Percentiles rank a stretch among this genome's conserved stretches.
Conservation (phyloP, 192 early-diverging fungal genomes). For the Podila epigama region DNA sequence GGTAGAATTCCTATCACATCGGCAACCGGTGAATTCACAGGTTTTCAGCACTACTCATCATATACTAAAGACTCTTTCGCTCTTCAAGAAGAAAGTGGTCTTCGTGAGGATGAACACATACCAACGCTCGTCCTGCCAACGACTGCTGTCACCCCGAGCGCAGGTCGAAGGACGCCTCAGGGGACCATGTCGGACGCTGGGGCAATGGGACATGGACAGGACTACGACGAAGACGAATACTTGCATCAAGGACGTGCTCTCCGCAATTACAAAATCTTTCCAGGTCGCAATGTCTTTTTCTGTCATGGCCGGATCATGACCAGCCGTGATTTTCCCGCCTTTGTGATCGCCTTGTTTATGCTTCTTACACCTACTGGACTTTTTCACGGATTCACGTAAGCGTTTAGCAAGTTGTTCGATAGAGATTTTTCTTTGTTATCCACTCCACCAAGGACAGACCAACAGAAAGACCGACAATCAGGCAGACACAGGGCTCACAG, state of each 20-base stretch:
- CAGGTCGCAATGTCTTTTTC: slow-evolving; percentile 67
- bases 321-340: slow-evolving; percentile 67
- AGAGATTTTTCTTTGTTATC: too few relatives aligned
- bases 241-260: slow-evolving; percentile 19
- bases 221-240: slow-evolving; percentile 26
- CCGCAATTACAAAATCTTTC: slow-evolving; percentile 58
- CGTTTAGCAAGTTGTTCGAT: background rate
- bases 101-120: background rate
- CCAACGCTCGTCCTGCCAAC: background rate
- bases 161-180: background rate
- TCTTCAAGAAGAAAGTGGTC: background rate
- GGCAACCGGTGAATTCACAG: slow-evolving; percentile 25
- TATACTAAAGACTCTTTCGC: background rate
- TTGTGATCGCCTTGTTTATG: slow-evolving; percentile 63
- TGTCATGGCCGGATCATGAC: slow-evolving; percentile 72
- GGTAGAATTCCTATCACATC: slow-evolving; percentile 24
- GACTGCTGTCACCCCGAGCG: background rate
- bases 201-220: background rate
- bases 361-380: slow-evolving; percentile 64
- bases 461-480: too few relatives aligned
- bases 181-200: slow-evolving; percentile 9
- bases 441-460: too few relatives aligned
- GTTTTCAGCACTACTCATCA: slow-evolving; percentile 18
- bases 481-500: too few relatives aligned
- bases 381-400: slow-evolving; percentile 66